Evolutionary conservation across 1,139 yeast species (phyloP).

Genomic region (Lodderomyces metapsilosis): DNA sequence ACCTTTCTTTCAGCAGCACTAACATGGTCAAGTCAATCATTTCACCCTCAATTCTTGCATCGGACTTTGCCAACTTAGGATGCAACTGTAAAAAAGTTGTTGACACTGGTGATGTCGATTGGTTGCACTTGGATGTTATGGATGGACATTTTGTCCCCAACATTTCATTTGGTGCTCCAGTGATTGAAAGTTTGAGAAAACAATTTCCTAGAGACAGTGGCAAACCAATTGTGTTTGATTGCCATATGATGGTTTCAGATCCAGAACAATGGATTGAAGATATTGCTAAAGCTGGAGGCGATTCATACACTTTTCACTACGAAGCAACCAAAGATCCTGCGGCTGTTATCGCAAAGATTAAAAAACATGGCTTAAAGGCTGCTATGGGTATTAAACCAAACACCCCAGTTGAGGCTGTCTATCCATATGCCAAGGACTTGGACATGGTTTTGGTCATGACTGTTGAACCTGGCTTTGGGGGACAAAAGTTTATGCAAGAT

Average conservation of each 20-base stretch:
- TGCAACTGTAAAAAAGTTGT: slow-evolving; percentile 82
- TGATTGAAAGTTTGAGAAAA: slow-evolving; percentile 75
- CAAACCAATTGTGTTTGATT: slow-evolving; percentile 76
- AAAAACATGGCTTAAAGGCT: slow-evolving; percentile 80
- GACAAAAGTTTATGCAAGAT: slow-evolving; percentile 90
- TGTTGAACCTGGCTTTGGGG: slow-evolving; percentile 98
- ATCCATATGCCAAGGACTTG: slow-evolving; percentile 69
- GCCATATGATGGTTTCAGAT: slow-evolving; percentile 97
- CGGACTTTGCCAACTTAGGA: slow-evolving; percentile 87
- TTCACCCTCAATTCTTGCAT: slow-evolving; percentile 97
- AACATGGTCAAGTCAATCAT: slow-evolving; percentile 75
- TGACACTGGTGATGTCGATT: slow-evolving; percentile 70
- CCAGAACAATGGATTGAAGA: slow-evolving; percentile 96
- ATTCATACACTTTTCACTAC: slow-evolving; percentile 93
- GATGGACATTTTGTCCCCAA: slow-evolving; percentile 99
- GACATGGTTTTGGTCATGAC: slow-evolving; percentile 98
- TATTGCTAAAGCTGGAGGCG: slow-evolving; percentile 93
- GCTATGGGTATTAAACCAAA: slow-evolving; percentile 96
- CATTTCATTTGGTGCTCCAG: slow-evolving; percentile 89
- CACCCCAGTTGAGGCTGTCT: slow-evolving; percentile 83
- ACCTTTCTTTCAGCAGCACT: not conserved
- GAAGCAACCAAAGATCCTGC: slow-evolving; percentile 87
- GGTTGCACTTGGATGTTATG: slow-evolving; percentile 98
- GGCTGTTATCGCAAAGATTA: slow-evolving; percentile 72
- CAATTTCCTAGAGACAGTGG: slow-evolving; percentile 60